phyloP scores from a whole-genome alignment of 169 alveolate genomes.

The Cryptosporidium parvum region DNA sequence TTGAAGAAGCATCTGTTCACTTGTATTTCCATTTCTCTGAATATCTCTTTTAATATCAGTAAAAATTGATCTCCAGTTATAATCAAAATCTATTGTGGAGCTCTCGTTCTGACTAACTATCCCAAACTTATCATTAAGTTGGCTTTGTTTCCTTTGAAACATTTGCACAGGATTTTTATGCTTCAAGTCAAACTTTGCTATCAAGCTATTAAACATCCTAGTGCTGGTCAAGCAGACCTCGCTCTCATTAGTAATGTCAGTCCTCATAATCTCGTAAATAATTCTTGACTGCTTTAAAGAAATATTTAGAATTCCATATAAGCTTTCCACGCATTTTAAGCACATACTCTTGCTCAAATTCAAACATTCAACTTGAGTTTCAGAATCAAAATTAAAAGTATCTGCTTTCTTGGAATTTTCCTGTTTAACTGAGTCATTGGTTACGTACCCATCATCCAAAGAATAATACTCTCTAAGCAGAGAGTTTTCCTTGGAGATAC shows the following conservation, averaged over 20 bases:
- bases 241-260: constrained; percentile 24
- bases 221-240: constrained; percentile 66
- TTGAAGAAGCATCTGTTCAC: constrained; percentile 9
- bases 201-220: constrained; percentile 40
- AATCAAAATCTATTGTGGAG: constrained; percentile 12
- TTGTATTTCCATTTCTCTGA: constrained; percentile 16
- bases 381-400: not conserved
- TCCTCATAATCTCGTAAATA: constrained; percentile 37
- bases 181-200: constrained; percentile 44
- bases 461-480: constrained; percentile 18
- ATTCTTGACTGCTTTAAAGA: constrained; percentile 41
- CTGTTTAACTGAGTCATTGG: not conserved
- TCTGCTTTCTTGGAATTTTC: not conserved
- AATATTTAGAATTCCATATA: constrained; percentile 26
- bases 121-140: not conserved
- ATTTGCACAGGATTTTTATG: constrained; percentile 16
- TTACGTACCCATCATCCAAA: not conserved
- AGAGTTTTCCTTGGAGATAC: constrained; percentile 34
- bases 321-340: constrained; percentile 22
- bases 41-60: constrained; percentile 53
- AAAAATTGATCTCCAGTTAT: constrained; percentile 58
- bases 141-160: not conserved
- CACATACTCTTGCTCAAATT: constrained; percentile 23
- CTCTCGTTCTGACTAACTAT: not conserved
- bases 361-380: not conserved